Base-by-base conservation (phyloP, 2,329 filamentous ascomycete genomes). In the Ophiostoma sp. region DNA sequence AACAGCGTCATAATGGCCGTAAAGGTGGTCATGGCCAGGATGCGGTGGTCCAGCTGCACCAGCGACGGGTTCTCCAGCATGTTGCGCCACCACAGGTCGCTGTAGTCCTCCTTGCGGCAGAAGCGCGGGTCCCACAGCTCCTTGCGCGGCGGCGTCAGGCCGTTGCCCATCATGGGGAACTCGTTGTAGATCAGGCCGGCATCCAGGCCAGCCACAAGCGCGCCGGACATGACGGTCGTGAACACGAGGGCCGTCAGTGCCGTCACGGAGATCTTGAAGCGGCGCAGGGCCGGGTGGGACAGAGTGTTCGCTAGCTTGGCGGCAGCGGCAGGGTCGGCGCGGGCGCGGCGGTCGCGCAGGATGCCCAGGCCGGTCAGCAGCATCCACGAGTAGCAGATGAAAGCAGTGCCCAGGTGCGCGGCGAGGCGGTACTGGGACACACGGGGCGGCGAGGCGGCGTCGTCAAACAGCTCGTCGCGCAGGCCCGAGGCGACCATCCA, bases 401-500 rank as follows among this genome's bases (percentile, higher is more conserved):
- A 98, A 23, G 95, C 95, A 65, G 94, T 90, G 44, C 90, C 93
- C 13, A 99, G 85, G 79, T 99, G 95, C 10, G 94, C 87, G 4
- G 94, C 90, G 70, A 99, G 85, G 68, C 95, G 89, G 81, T 99
- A 99, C 81, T 99, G 95, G 73, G 90, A 94, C 67, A 99, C 95
- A 71, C 95, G 89, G 0, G 95, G 95, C 0, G 95, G 95, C 79
- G 97, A 93, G 70, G 90, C 91, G 15, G 94, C 95, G 2, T 92
- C 90, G 27, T 92, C 92, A 77, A 99, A 97, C 36, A 99, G 86
- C 79, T 99, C 95, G 78, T 98, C 95, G 79, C 94, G 96, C 73
- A 99, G 84, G 1, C 95, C 95, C 13, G 92, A 96, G 80, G 96
- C 96, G 75, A 99, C 95, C 95, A 99, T 99, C 93, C 95, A 99